Evolutionary conservation across 768 basidiomycete species (phyloP), one percentile per base, ranked within the genome.

Genomic region (Mycena floridula): DNA sequence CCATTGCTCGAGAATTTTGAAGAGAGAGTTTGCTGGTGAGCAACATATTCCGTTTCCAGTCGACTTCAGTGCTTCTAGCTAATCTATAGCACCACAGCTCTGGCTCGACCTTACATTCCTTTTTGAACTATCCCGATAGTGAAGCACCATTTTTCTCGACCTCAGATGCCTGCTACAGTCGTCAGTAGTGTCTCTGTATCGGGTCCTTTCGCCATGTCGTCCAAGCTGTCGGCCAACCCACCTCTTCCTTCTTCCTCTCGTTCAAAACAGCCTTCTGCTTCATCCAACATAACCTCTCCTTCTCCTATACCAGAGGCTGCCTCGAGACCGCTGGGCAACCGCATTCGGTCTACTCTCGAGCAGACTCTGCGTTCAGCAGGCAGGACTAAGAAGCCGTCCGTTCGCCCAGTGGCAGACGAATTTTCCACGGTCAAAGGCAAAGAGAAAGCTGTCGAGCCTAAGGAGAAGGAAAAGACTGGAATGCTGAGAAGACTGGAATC

Each of bases 261-360:
- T 56, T 63, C 64, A 48, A 60, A 67, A 48, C 68, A 64, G 42
- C 55, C 61, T 6, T 52, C 68, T 13, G 50, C 64, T 21, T 54
- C 70, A 18, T 52, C 67, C 37, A 51, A 64, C 48, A 51, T 59
- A 48, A 46, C 58, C 48, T 37, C 57, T 46, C 51, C 54, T 37
- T 46, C 60, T 50, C 53, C 65, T 35, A 48, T 57, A 8, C 61
- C 69, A 24, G 71, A 73, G 40, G 59, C 72, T 15, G 57, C 66
- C 0, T 68, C 74, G 30, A 79, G 70, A 54, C 69, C 81, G 5
- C 79, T 87, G 56, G 75, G 74, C 54, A 77, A 82, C 32, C 62
- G n/a, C n/a, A n/a, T 87, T 45, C 78, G 80, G 44, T 77, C 82
- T 3, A 77, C 82, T 5, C 62, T 88, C 20, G 83, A 83, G 54